Evolutionary conservation across 148 eudicot species (phyloP).

Genomic region (Dysphania ambrosioides): DNA sequence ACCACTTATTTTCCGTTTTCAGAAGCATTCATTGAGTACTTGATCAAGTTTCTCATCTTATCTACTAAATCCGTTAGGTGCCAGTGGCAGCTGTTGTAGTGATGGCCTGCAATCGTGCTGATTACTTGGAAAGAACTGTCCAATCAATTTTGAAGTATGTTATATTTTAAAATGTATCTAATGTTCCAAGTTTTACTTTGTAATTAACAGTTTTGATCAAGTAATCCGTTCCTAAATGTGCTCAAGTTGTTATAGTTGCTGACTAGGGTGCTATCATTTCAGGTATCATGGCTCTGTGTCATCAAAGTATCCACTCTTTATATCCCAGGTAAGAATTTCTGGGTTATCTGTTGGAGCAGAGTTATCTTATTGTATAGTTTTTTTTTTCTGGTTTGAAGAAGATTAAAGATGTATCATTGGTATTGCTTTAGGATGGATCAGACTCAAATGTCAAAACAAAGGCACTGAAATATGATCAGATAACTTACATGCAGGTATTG

Average conservation of each 20-base stretch:
- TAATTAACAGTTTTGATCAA: not conserved
- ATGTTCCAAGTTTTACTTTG: conserved; percentile 5
- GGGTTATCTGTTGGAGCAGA: conserved; percentile 1
- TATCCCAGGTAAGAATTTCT: conserved; percentile 68
- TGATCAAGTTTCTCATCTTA: conserved; percentile 20
- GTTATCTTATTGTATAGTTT: not conserved
- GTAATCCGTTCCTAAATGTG: conserved; percentile 3
- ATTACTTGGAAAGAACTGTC: conserved; percentile 88
- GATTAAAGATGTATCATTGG: not conserved
- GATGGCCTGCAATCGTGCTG: conserved; percentile 99
- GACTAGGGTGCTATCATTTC: conserved; percentile 16
- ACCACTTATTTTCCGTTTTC: not conserved
- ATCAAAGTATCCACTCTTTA: conserved; percentile 68
- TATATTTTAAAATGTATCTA: not conserved
- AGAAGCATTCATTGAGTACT: conserved; percentile 14
- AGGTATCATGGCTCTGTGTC: conserved; percentile 58
- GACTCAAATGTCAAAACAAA: conserved; percentile 62
- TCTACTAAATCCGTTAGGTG: conserved; percentile 49
- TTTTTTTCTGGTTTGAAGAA: not conserved
- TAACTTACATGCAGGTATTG: conserved; percentile 91
- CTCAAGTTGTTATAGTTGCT: conserved; percentile 9
- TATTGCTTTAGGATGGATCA: conserved; percentile 68
- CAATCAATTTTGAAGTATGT: conserved; percentile 80
- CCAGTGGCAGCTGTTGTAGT: conserved; percentile 92
- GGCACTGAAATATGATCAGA: conserved; percentile 69